Base-by-base conservation (phyloP, 2,329 filamentous ascomycete genomes). In the Boeremia lycopersici region DNA sequence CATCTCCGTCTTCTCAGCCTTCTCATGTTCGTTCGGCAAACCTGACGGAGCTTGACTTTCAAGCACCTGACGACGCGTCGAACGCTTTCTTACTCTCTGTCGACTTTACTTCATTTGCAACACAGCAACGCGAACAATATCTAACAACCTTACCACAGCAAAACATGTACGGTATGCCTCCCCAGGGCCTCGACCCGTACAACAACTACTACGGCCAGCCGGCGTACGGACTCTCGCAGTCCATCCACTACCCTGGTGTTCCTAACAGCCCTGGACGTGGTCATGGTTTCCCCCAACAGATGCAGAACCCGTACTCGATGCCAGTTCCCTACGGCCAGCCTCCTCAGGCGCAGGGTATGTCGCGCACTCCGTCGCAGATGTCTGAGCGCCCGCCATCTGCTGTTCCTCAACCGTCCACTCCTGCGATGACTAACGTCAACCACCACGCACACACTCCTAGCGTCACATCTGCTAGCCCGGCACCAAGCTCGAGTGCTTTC, bases 121-220 rank as follows among this genome's bases (percentile, higher is more conserved):
- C 80, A 71, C 85, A 85, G 69, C 82, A 86, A 63, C 91, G 88
- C 82, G 88, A 93, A 74, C 82, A 84, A 62, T 82, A 84, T 85
- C 89, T 93, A 81, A 91, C 85, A 70, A 62, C 74, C 51, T 77
- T 82, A 66, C 84, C 84, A 78, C 79, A 84, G 72, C 89, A 93
- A 87, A 82, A 79, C 60, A 86, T 82, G 73, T 79, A 77, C 57
- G 81, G 79, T 50, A 89, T 81, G 68, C 82, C 82, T 45, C 82
- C 81, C 12, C 79, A 79, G 35, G 62, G 59, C 23, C 60, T 74
- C n/a, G 73, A 76, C 49, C 74, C 64, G 69, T 80, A 73, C 66
- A 69, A 60, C 69, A 75, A 65, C 68, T 76, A 69, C 63, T 75
- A 68, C 26, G 84, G 81, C 26, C 47, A 81, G 62, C 76, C 78